phyloP scores from a whole-genome alignment of 192 early-diverging fungal genomes.

The Dissophora globulifera region DNA sequence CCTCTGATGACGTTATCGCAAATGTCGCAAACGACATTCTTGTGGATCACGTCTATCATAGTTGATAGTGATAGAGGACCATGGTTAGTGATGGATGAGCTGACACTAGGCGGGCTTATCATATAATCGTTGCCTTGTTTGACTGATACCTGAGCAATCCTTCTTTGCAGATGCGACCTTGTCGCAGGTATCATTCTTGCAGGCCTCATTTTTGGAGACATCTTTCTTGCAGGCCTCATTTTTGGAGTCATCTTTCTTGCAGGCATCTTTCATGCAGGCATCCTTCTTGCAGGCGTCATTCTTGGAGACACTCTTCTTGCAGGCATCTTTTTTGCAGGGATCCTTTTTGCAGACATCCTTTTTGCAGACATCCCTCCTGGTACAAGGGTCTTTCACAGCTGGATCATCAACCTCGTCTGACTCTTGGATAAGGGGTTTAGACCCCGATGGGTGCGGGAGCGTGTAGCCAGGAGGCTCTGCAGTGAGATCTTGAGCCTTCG shows the following conservation, averaged over 20 bases:
- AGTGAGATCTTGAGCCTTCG: neutral
- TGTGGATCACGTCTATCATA: conserved; percentile 27
- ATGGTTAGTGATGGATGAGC: no score
- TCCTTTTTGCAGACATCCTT: conserved; percentile 1
- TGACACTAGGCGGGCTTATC: no score
- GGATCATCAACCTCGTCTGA: no score
- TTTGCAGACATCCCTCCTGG: conserved; percentile 1
- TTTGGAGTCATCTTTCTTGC: no score
- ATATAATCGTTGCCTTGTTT: no score
- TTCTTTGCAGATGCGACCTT: no score
- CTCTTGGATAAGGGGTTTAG: no score
- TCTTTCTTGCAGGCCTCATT: no score
- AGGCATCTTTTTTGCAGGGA: neutral
- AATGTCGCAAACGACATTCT: conserved; percentile 63
- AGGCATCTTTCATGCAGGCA: neutral
- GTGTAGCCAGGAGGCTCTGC: neutral
- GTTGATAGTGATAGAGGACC: no score
- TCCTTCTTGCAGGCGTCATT: neutral
- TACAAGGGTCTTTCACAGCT: neutral
- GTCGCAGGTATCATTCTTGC: no score
- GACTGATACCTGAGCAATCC: no score
- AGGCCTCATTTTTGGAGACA: no score
- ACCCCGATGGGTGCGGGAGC: neutral
- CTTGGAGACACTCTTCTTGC: neutral
- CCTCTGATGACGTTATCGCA: conserved; percentile 61